Base-by-base conservation (phyloP, 2,329 filamentous ascomycete genomes). In the Colletotrichum chrysophilum region DNA sequence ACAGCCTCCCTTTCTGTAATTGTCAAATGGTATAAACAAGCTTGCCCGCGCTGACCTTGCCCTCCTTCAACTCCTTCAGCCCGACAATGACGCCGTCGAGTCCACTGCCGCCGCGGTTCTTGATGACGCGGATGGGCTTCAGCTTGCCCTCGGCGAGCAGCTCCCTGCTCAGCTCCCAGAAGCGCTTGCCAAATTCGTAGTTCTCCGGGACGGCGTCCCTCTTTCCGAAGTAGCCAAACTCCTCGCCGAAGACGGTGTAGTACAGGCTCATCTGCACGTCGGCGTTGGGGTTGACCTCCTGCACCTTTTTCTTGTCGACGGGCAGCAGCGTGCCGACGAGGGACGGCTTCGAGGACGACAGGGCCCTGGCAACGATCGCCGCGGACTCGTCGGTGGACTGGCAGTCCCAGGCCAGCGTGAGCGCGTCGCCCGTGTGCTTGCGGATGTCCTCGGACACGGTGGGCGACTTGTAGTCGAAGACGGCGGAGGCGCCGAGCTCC, bases 231-330 rank as follows among this genome's bases (percentile, higher is more conserved):
- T 78, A 80, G 12, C 64, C 28, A 77, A 83, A 85, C 28, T 30
- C 24, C 72, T 84, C 82, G n/a, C 84, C 85, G 5, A 86, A 74
- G 4, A 81, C 80, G 13, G 83, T 84, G 77, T 87, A 87, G 4
- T 78, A 84, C 13, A 87, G 65, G 5, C 83, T 85, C 24, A 74
- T 66, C 62, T 74, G 73, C n/a, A 79, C 79, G 21, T 82, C 76
- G 14, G 83, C 80, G 26, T 82, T 83, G 32, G 82, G 80, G 77
- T 88, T 87, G 56, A 88, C 85, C 61, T 87, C 86, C 58, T 82
- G 75, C 14, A 88, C 83, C 0, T 83, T 81, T 64, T 86, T 84
- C 38, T 83, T 78, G 10, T 83, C 74, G n/a, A 85, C 79, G 7
- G 79, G 75, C 18, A 89, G 80, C 26, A 89, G 82, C 14, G 83